These are phyloP conservation scores for Brettanomyces nanus DNA, from an alignment of 805 yeast genomes.

Conservation along the genomic window DNA sequence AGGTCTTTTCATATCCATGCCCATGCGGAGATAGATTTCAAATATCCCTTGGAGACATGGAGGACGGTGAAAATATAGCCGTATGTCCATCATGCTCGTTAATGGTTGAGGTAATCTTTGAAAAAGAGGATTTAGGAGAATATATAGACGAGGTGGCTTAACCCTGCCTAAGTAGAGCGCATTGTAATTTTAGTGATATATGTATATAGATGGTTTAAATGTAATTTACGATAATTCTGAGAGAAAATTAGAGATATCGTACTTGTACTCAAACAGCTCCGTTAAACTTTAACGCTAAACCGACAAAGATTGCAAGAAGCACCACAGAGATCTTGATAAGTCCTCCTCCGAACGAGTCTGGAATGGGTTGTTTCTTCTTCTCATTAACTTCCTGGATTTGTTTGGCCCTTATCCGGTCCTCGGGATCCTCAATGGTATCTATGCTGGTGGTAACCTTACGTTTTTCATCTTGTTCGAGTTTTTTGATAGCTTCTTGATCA, in stretches of 20 bases:
- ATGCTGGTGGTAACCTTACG: constrained; percentile 25
- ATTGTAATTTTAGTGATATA: too few relatives aligned
- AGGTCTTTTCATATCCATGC: constrained; percentile 87
- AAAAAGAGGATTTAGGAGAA: constrained; percentile 47
- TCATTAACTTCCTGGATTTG: constrained; percentile 9
- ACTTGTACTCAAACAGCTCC: too few relatives aligned
- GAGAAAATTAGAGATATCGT: too few relatives aligned
- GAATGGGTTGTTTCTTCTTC: background rate
- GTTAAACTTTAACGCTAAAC: constrained; percentile 9
- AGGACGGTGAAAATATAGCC: constrained; percentile 89
- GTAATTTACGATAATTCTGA: too few relatives aligned
- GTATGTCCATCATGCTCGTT: constrained; percentile 95
- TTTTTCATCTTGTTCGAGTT: constrained; percentile 7
- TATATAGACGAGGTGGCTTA: constrained; percentile 26
- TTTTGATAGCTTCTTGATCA: constrained; percentile 5
- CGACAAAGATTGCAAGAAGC: constrained; percentile 12
- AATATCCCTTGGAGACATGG: constrained; percentile 72
- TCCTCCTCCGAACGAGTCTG: constrained; percentile 5
- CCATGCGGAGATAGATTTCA: constrained; percentile 97
- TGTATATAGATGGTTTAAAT: too few relatives aligned
- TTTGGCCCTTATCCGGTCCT: constrained; percentile 54
- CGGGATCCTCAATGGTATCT: constrained; percentile 49
- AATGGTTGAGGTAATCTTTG: constrained; percentile 88
- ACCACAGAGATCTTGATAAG: constrained; percentile 9
- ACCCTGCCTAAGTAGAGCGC: too few relatives aligned